Evolutionary conservation across 1,284 basidiomycete species (phyloP), one percentile per base, ranked within the genome.

Genomic region (Athelia sp.): DNA sequence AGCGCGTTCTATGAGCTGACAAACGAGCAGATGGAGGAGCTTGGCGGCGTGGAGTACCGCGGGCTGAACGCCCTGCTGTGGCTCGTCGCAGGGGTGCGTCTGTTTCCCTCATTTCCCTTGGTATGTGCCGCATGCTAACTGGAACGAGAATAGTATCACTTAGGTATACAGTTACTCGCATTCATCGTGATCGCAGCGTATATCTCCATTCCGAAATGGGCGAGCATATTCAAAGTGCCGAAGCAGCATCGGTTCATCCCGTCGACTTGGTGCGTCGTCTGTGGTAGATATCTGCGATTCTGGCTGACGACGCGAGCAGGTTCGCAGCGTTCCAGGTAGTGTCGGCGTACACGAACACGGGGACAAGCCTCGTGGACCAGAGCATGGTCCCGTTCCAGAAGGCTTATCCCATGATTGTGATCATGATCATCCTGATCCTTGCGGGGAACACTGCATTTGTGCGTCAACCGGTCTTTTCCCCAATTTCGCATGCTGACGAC

Each of bases 31-130:
- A 73, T 92, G 57, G 90, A 96, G 54, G 93, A 98, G 66, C 73
- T 98, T 4, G 94, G 94, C 8, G 95, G 95, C 4, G 89, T 97
- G 14, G 96, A 99, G 65, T 98, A 93, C 61, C 80, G 93, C n/a
- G 93, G 89, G 1, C 69, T 97, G 49, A 86, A 85, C 52, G 75
- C 87, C 3, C 66, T 96, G 38, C 70, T 92, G 15, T 92, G 87
- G 84, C 78, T 93, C 51, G 79, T 93, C 24, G 73, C 76, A 14
- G 64, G 68, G 42, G 87, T 89, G 60, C 62, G 64, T 45, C 17
- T 19, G 19, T 52, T 62, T 17, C 51, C 61, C 36, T 55, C 50
- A 22, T 45, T 34, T 51, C 55, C 54, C 56, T 58, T 51, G 32
- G 56, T 52, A 47, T n/a, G n/a, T n/a, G n/a, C n/a, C n/a, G n/a